Evolutionary conservation across 1,284 basidiomycete genomes (phyloP).

Genomic region (Ceratorhiza oryzae-sativae): DNA sequence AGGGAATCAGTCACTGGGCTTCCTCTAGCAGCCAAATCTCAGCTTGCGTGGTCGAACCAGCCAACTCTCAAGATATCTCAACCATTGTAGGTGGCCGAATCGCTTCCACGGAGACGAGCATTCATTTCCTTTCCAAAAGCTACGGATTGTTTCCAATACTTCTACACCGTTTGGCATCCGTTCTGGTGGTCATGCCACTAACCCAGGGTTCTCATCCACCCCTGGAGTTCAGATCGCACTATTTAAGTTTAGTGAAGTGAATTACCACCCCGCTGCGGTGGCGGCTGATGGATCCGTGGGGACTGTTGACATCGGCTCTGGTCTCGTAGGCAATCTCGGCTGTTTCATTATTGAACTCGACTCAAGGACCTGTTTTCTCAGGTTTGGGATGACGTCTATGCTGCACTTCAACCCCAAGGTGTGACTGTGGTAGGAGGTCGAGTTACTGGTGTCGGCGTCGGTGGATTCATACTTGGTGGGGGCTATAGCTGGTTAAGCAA

Average conservation of each 20-base stretch:
- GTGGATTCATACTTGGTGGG: conserved; percentile 63
- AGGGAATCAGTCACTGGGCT: conserved; percentile 28
- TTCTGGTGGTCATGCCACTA: conserved; percentile 58
- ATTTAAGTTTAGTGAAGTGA: conserved; percentile 58
- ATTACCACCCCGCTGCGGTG: conserved; percentile 50
- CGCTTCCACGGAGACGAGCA: not conserved
- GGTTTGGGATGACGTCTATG: conserved; percentile 67
- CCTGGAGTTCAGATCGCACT: conserved; percentile 64
- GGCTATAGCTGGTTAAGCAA: conserved; percentile 51
- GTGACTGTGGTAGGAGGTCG: conserved; percentile 64
- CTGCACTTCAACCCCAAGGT: conserved; percentile 54
- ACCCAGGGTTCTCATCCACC: conserved; percentile 63
- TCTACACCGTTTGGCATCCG: conserved; percentile 28
- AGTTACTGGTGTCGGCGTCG: conserved; percentile 61
- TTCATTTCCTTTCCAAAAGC: not conserved
- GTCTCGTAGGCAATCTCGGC: conserved; percentile 48
- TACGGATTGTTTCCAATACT: conserved; percentile 13
- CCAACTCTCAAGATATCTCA: conserved; percentile 14
- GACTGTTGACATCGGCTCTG: conserved; percentile 59
- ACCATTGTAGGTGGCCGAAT: conserved; percentile 18
- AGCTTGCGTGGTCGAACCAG: conserved; percentile 27
- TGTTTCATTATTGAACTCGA: not conserved
- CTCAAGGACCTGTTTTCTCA: not conserved
- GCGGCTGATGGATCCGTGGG: conserved; percentile 45
- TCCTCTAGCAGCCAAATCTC: conserved; percentile 25